Evolutionary conservation across 768 basidiomycete species (phyloP).

Genomic region (Tricholoma flavovirens): DNA sequence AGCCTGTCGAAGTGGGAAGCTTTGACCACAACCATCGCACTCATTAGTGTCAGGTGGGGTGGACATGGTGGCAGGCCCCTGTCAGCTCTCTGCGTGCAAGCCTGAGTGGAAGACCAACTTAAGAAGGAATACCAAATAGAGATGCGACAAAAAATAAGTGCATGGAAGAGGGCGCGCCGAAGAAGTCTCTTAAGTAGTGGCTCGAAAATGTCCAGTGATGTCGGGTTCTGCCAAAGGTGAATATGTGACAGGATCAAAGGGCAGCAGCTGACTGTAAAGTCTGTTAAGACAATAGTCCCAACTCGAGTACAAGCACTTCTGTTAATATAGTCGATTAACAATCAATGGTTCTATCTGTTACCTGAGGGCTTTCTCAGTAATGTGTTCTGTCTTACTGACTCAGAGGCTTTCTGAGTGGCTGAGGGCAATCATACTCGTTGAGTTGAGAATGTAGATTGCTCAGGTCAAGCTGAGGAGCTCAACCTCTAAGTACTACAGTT

Average conservation of each 20-base stretch:
- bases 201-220: not conserved
- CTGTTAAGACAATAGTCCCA: too few relatives aligned
- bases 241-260: not conserved
- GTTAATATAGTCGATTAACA: too few relatives aligned
- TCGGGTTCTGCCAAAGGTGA: not conserved
- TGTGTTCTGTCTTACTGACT: too few relatives aligned
- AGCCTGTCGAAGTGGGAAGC: not conserved
- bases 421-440: too few relatives aligned
- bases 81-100: not conserved
- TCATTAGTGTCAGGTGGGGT: not conserved
- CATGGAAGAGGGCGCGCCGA: not conserved
- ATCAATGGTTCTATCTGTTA: too few relatives aligned
- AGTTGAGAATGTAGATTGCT: too few relatives aligned
- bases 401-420: too few relatives aligned
- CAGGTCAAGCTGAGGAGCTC: too few relatives aligned
- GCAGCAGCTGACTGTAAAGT: not conserved
- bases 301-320: too few relatives aligned
- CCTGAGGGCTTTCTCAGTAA: too few relatives aligned
- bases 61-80: not conserved
- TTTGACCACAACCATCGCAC: not conserved
- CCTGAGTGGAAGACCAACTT: not conserved
- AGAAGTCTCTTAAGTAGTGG: not conserved
- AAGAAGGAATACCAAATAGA: not conserved
- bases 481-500: too few relatives aligned
- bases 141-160: not conserved